phyloP scores from a whole-genome alignment of 2,329 filamentous ascomycete species.

The Paecilomyces niveus region DNA sequence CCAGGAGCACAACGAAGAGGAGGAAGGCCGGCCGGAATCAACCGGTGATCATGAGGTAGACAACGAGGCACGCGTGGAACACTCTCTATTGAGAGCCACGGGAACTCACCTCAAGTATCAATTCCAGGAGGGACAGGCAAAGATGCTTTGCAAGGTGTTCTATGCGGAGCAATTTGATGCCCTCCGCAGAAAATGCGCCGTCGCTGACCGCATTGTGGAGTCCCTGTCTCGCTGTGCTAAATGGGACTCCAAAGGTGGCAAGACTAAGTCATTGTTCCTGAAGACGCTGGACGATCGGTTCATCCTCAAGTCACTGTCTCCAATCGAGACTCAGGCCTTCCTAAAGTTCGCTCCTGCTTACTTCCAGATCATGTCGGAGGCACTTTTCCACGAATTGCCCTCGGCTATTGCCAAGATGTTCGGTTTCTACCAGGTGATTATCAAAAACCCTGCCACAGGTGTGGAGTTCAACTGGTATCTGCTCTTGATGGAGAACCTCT shows the following conservation, averaged over 20 bases:
- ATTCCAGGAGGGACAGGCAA: constrained; percentile 87
- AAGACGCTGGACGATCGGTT: constrained; percentile 94
- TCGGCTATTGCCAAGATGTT: constrained; percentile 99
- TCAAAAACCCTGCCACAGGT: constrained; percentile 87
- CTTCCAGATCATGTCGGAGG: constrained; percentile 95
- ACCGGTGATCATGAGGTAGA: constrained; percentile 34
- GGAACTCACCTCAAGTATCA: constrained; percentile 95
- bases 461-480: constrained; percentile 93
- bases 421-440: constrained; percentile 93
- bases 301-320: constrained; percentile 83
- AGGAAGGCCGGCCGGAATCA: constrained; percentile 16
- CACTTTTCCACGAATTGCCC: constrained; percentile 87
- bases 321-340: constrained; percentile 89
- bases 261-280: constrained; percentile 94
- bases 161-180: constrained; percentile 98
- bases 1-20: constrained; percentile 27
- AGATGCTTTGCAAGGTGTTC: constrained; percentile 97
- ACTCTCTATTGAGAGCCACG: constrained; percentile 72
- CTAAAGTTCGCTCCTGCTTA: constrained; percentile 93
- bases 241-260: constrained; percentile 96
- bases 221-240: constrained; percentile 92
- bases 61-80: constrained; percentile 70
- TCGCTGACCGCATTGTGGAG: constrained; percentile 89
- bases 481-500: constrained; percentile 93
- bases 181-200: constrained; percentile 82